Base-by-base conservation (phyloP, 1,284 basidiomycete species). In the Grifola frondosa region DNA sequence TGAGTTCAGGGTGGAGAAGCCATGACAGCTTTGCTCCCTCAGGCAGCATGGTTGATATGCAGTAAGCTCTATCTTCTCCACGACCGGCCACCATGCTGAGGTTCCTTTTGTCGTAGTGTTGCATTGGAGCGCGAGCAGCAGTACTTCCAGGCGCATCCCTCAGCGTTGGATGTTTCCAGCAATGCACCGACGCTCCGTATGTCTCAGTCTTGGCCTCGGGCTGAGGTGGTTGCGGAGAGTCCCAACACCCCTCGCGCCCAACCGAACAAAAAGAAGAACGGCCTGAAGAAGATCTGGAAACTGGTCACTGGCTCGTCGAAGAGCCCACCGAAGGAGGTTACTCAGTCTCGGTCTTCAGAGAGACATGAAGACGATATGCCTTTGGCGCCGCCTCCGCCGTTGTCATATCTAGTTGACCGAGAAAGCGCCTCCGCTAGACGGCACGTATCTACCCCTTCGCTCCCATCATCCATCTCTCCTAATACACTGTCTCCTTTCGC, bases 31-130 rank as follows among this genome's bases (percentile, higher is more conserved):
- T 91, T 33, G 84, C 86, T 2, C 74, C 77, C 13, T 88, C 87
- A 22, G 91, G 89, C 6, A 89, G 91, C 60, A 91, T 94, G 89
- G 74, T 93, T 60, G 88, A 94, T 62, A 93, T 94, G 91, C 91
- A 94, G 91, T 93, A 68, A 59, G 90, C 84, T 17, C 40, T 33
- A 37, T 24, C 25, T 29, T 33, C 40, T 48, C 46, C 34, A 30
- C 13, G 24, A 30, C 33, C 31, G 42, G 8, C 15, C 20, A 49
- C 36, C 30, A 32, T 39, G 23, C 25, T 44, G 20, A 53, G 29
- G 16, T 29, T 20, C 24, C 26, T 38, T 41, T 41, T 44, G 35
- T 32, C 44, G 31, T 50, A 90, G 88, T 58, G 70, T 90, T 53
- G 88, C 85, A 30, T 71, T 90, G 31, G 83, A 89, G 52, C 78